These are phyloP conservation scores for Epichloe scottii DNA, from an alignment of 2,329 filamentous ascomycete genomes.

Conservation along the genomic window DNA sequence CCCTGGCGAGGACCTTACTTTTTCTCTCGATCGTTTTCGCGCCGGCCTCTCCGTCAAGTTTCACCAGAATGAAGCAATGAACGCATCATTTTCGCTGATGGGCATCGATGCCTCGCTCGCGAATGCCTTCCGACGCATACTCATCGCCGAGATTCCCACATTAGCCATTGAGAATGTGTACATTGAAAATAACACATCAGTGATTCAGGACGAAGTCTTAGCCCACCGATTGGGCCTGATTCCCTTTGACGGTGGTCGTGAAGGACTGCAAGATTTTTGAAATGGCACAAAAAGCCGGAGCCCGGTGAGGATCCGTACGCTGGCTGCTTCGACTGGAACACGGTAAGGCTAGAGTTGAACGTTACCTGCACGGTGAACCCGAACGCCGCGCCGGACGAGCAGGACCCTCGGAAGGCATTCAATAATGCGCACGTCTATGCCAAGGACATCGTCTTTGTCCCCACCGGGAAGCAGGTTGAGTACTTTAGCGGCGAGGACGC, in stretches of 20 bases:
- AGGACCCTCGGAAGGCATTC: conserved; percentile 75
- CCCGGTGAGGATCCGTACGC: conserved; percentile 49
- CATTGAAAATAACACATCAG: conserved; percentile 91
- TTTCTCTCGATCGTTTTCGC: conserved; percentile 62
- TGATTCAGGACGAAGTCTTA: conserved; percentile 95
- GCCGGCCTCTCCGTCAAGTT: conserved; percentile 63
- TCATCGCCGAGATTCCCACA: conserved; percentile 87
- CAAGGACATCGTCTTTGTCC: conserved; percentile 61
- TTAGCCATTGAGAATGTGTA: conserved; percentile 91
- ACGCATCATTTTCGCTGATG: conserved; percentile 81
- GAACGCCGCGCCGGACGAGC: conserved; percentile 58
- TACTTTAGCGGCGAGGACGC: conserved; percentile 56
- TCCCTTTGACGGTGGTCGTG: conserved; percentile 67
- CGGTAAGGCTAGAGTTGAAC: conserved; percentile 64
- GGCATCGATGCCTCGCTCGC: conserved; percentile 86
- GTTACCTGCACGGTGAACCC: conserved; percentile 71
- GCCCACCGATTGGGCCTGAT: conserved; percentile 82
- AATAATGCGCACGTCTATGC: conserved; percentile 76
- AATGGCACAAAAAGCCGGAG: conserved; percentile 63
- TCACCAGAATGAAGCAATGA: conserved; percentile 66
- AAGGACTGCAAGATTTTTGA: conserved; percentile 67
- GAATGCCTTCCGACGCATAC: conserved; percentile 93
- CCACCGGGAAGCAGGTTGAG: conserved; percentile 58
- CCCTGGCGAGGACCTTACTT: conserved; percentile 75
- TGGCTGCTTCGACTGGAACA: conserved; percentile 69